Evolutionary conservation across 495 filamentous ascomycete species (phyloP).

Genomic region (Penicillium ochrochloron): DNA sequence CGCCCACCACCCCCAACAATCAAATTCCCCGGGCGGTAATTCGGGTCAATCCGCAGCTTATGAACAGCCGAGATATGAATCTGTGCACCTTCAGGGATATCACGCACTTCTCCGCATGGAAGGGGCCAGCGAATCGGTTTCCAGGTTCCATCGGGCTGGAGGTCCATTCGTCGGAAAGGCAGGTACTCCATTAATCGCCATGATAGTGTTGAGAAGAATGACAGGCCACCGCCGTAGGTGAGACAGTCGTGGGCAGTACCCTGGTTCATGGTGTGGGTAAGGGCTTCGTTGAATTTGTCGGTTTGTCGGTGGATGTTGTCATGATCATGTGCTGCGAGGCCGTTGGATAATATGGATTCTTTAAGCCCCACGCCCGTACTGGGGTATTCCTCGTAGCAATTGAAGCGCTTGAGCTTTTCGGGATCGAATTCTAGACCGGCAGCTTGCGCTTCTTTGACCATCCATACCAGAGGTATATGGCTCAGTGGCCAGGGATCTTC

Average conservation of each 20-base stretch:
- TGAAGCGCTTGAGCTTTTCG: slow-evolving; percentile 65
- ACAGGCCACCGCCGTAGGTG: slow-evolving; percentile 61
- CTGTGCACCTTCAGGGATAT: slow-evolving; percentile 69
- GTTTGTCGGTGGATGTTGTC: neutral
- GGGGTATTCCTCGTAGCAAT: slow-evolving; percentile 49
- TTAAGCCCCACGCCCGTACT: neutral
- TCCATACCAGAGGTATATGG: slow-evolving; percentile 77
- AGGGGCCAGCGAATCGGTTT: slow-evolving; percentile 75
- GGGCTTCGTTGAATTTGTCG: slow-evolving; percentile 17
- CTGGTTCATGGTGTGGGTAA: slow-evolving; percentile 25
- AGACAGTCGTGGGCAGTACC: slow-evolving; percentile 75
- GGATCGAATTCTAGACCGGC: slow-evolving; percentile 71
- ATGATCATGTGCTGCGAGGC: neutral
- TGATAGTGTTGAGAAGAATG: slow-evolving; percentile 55
- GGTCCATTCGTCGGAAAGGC: slow-evolving; percentile 78
- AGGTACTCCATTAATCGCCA: slow-evolving; percentile 84
- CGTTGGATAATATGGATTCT: neutral
- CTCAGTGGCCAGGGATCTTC: slow-evolving; percentile 61
- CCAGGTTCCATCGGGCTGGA: slow-evolving; percentile 72
- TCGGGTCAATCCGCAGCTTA: slow-evolving; percentile 63
- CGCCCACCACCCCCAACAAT: slow-evolving; percentile 75
- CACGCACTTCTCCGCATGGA: slow-evolving; percentile 72
- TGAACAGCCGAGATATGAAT: slow-evolving; percentile 72
- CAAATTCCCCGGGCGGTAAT: slow-evolving; percentile 75
- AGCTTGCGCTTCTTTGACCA: slow-evolving; percentile 74